Percentiles rank a stretch among this genome's conserved stretches.
Evolutionary conservation across 208 protist genomes (phyloP).

Genomic region (Crithidia acanthocephali): DNA sequence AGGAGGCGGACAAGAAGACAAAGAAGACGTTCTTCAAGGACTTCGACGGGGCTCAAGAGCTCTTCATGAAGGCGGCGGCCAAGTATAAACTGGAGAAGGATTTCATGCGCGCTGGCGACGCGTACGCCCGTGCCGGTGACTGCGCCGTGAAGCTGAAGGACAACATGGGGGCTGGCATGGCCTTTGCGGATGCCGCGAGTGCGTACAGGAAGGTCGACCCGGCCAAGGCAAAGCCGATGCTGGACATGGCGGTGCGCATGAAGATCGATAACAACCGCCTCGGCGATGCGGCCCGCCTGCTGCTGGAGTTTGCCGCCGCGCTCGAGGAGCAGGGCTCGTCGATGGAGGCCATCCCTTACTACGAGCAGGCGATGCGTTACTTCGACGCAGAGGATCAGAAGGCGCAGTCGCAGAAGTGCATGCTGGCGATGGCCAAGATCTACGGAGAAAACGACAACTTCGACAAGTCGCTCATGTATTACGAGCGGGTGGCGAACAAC

Average conservation of each 20-base stretch:
- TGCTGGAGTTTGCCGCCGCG: slow-evolving; percentile 77
- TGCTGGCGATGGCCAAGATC: slow-evolving; percentile 81
- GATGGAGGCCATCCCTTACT: slow-evolving; percentile 76
- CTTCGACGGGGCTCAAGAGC: slow-evolving; percentile 78
- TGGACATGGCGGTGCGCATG: slow-evolving; percentile 69
- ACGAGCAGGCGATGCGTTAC: slow-evolving; percentile 82
- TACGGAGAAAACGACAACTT: slow-evolving; percentile 79
- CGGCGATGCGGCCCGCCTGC: slow-evolving; percentile 55
- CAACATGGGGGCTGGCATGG: slow-evolving; percentile 33
- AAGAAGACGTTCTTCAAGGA: slow-evolving; percentile 88
- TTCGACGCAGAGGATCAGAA: slow-evolving; percentile 86
- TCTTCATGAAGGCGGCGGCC: slow-evolving; percentile 74
- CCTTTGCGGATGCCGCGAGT: slow-evolving; percentile 66
- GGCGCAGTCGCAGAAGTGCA: slow-evolving; percentile 76
- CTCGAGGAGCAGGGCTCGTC: slow-evolving; percentile 53
- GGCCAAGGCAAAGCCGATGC: slow-evolving; percentile 54
- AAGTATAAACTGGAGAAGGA: slow-evolving; percentile 82
- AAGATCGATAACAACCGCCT: slow-evolving; percentile 83
- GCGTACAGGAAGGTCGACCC: slow-evolving; percentile 70
- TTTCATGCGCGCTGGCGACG: slow-evolving; percentile 74
- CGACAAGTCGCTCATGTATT: slow-evolving; percentile 81
- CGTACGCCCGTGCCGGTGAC: slow-evolving; percentile 70
- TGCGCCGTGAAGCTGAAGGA: slow-evolving; percentile 75
- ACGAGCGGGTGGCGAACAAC: slow-evolving; percentile 71
- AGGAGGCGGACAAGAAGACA: slow-evolving; percentile 77